Evolutionary conservation across 805 yeast species (phyloP).

Genomic region (Metschnikowia chrysomelidarum): DNA sequence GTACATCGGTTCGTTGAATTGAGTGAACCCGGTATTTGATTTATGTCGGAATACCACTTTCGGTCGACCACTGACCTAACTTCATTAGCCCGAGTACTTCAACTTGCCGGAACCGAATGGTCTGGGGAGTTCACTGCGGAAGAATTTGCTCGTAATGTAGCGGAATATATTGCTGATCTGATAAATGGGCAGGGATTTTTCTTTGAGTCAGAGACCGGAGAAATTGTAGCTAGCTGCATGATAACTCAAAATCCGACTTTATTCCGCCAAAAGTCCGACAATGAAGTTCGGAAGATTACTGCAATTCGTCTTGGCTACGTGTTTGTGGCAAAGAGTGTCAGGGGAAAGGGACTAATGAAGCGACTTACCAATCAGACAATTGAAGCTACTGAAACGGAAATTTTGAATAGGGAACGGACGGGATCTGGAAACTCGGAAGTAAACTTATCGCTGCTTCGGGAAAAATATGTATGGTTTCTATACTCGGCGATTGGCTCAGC

Average conservation of each 20-base stretch:
- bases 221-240: constrained; percentile 23
- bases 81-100: no score
- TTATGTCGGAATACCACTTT: no score
- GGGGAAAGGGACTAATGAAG: constrained; percentile 32
- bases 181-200: constrained; percentile 26
- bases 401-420: no score
- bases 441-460: no score
- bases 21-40: no score
- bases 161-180: constrained; percentile 15
- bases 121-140: constrained; percentile 19
- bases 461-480: constrained; percentile 45
- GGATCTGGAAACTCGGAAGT: no score
- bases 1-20: no score
- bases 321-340: constrained; percentile 24
- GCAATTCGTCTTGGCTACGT: constrained; percentile 28
- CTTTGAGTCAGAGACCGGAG: constrained; percentile 22
- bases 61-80: no score
- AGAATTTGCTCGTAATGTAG: constrained; percentile 24
- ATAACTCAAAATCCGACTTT: constrained; percentile 28
- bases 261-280: no score
- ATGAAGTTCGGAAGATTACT: constrained; percentile 27
- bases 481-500: constrained; percentile 75
- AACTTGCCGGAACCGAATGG: constrained; percentile 28
- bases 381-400: constrained; percentile 29
- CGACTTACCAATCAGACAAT: constrained; percentile 27